These are phyloP conservation scores for Paecilomyces fulvus DNA, from an alignment of 2,329 filamentous ascomycete species.

Conservation along the genomic window DNA sequence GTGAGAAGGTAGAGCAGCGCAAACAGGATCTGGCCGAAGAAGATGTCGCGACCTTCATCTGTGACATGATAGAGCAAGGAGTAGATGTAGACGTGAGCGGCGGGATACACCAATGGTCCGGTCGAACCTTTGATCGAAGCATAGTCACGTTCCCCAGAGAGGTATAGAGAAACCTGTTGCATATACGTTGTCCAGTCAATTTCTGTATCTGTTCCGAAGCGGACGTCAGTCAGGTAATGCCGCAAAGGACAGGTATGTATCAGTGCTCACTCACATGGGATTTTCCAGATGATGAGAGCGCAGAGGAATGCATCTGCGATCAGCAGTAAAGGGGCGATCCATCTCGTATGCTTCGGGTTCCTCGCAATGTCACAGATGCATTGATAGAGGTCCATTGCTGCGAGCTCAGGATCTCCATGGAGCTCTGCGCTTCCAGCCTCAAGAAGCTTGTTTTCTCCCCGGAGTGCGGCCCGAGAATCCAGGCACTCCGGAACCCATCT, in stretches of 20 bases:
- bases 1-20: constrained; percentile 68
- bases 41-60: constrained; percentile 64
- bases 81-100: constrained; percentile 88
- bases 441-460: constrained; percentile 1
- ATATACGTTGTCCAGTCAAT: constrained; percentile 98
- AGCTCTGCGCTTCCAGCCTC: constrained; percentile 5
- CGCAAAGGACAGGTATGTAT: not conserved
- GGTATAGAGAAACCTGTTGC: constrained; percentile 75
- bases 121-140: constrained; percentile 76
- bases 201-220: constrained; percentile 65
- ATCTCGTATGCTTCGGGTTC: constrained; percentile 51
- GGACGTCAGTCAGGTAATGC: constrained; percentile 5
- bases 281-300: constrained; percentile 64
- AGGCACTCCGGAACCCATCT: not conserved
- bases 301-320: constrained; percentile 65
- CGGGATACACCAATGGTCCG: constrained; percentile 90
- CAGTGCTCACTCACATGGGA: constrained; percentile 68
- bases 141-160: constrained; percentile 83
- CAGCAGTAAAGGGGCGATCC: constrained; percentile 60
- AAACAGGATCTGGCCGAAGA: constrained; percentile 77
- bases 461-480: not conserved
- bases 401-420: not conserved
- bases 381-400: constrained; percentile 24
- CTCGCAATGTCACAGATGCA: constrained; percentile 35
- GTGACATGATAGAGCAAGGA: constrained; percentile 70